Conservation (phyloP, 2,329 filamentous ascomycete species). For the Monosporascus sp. region DNA sequence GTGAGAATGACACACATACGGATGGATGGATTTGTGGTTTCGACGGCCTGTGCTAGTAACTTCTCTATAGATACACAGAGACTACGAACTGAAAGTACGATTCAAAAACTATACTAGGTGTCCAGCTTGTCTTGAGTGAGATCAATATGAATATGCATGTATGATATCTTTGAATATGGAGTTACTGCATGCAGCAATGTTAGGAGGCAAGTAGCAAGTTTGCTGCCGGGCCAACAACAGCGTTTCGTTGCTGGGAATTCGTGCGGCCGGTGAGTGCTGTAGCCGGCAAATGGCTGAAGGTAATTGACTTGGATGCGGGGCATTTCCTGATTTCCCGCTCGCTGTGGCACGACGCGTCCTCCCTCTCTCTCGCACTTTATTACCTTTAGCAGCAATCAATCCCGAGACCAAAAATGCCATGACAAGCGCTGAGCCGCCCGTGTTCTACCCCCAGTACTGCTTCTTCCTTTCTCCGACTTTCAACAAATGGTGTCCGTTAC, state of each 20-base stretch:
- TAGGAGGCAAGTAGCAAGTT: too few species aligned
- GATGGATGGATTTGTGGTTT: not conserved
- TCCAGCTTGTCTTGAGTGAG: not conserved
- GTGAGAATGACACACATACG: not conserved
- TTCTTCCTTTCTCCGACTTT: slow-evolving; percentile 58
- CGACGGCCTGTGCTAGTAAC: not conserved
- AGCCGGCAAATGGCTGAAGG: not conserved
- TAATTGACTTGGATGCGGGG: not conserved
- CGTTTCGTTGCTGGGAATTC: too few species aligned
- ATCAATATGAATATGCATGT: not conserved
- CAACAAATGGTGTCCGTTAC: slow-evolving; percentile 54
- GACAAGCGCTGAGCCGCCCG: slow-evolving; percentile 31
- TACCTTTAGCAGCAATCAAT: not conserved
- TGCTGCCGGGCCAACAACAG: too few species aligned
- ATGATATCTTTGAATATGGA: not conserved
- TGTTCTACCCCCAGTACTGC: slow-evolving; percentile 55
- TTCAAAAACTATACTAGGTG: not conserved
- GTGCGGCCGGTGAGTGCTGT: too few species aligned
- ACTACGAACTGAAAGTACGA: not conserved
- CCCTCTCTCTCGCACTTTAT: not conserved
- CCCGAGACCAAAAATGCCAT: slow-evolving; percentile 32
- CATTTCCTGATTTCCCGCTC: not conserved
- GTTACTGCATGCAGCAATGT: not conserved
- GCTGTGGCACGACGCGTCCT: too few species aligned
- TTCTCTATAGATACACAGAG: not conserved